These are phyloP conservation scores for Diplodia sapinea DNA, from an alignment of 2,329 filamentous ascomycete genomes.

Conservation along the genomic window DNA sequence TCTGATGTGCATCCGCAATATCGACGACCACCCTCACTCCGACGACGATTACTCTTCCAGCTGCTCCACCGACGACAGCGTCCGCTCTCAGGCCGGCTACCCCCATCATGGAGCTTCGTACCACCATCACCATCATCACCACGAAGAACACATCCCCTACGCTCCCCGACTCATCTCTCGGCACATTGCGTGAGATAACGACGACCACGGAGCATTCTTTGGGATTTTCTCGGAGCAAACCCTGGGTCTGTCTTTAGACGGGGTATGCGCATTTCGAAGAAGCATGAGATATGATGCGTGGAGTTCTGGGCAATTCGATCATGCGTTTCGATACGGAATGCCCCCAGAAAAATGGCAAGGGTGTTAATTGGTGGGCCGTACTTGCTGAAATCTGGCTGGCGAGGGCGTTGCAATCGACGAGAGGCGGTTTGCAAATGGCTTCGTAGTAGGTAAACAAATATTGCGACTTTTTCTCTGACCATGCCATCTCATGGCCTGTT, in stretches of 20 bases:
- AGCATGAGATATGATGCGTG: background rate
- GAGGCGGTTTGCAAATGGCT: too few relatives aligned
- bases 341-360: too few relatives aligned
- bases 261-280: background rate
- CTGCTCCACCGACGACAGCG: background rate
- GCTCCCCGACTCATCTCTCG: slow-evolving; percentile 21
- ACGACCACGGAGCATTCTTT: background rate
- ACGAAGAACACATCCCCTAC: slow-evolving; percentile 16
- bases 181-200: slow-evolving; percentile 13
- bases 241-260: background rate
- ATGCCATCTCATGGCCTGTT: too few relatives aligned
- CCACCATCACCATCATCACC: background rate
- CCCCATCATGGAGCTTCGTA: too few relatives aligned
- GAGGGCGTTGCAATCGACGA: too few relatives aligned
- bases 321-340: background rate
- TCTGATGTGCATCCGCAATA: slow-evolving; percentile 25
- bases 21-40: slow-evolving; percentile 28
- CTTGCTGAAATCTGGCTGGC: too few relatives aligned
- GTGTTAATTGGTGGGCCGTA: too few relatives aligned
- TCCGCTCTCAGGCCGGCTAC: background rate
- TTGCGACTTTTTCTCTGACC: too few relatives aligned
- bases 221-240: background rate
- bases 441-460: too few relatives aligned
- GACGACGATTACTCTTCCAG: background rate
- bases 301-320: slow-evolving; percentile 2